Percentiles rank a stretch among this genome's conserved stretches.
Conservation (phyloP, 345 rosid genomes). For the Linum trigynum region DNA sequence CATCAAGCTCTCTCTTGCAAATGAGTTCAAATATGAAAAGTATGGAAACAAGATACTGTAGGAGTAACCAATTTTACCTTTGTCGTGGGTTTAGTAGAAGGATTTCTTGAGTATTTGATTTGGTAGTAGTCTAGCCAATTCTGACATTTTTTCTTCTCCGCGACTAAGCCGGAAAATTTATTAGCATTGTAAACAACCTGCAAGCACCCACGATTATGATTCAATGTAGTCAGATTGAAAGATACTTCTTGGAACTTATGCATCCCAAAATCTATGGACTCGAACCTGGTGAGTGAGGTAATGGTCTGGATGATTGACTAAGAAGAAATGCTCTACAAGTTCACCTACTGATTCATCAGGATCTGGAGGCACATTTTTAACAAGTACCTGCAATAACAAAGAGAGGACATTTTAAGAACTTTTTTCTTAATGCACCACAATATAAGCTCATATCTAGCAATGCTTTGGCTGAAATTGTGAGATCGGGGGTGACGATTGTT, state of each 20-base stretch:
- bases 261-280: background rate
- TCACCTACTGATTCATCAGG: slow-evolving; percentile 81
- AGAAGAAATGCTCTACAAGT: slow-evolving; percentile 79
- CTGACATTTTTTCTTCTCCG: slow-evolving; percentile 56
- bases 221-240: background rate
- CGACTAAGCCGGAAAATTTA: slow-evolving; percentile 46
- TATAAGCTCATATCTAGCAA: background rate
- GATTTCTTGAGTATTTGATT: slow-evolving; percentile 56
- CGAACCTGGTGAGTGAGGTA: slow-evolving; percentile 81
- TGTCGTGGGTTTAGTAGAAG: slow-evolving; percentile 35
- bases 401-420: background rate
- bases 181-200: slow-evolving; percentile 87
- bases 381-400: slow-evolving; percentile 51
- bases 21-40: too few relatives aligned
- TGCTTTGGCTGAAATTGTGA: background rate
- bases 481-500: background rate
- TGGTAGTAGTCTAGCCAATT: slow-evolving; percentile 88
- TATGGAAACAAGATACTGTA: too few relatives aligned
- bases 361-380: slow-evolving; percentile 82
- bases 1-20: background rate
- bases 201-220: slow-evolving; percentile 1
- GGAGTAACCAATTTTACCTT: slow-evolving; percentile 34
- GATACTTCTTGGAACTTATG: background rate
- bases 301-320: slow-evolving; percentile 80
- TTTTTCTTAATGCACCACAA: background rate